Evolutionary conservation across 768 basidiomycete genomes (phyloP).

Genomic region (Royoungia palumana): DNA sequence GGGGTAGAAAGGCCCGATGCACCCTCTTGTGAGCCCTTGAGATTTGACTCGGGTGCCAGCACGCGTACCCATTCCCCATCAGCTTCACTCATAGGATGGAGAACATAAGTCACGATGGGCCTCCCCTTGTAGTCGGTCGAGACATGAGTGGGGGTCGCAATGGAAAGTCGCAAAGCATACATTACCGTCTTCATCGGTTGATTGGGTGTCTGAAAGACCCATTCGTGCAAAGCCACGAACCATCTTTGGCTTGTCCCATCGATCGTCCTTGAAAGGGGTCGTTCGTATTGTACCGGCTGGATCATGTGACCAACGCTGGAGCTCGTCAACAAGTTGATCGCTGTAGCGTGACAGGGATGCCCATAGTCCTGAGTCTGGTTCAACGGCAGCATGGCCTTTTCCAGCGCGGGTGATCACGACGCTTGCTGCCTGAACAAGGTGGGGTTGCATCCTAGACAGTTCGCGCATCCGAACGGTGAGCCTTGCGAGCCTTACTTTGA

Average conservation of each 20-base stretch:
- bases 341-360: constrained; percentile 79
- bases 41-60: background rate
- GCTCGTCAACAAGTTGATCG: constrained; percentile 58
- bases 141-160: background rate
- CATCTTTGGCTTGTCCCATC: constrained; percentile 79
- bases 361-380: constrained; percentile 49
- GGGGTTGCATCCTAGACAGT: constrained; percentile 46
- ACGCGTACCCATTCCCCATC: constrained; percentile 42
- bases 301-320: constrained; percentile 57
- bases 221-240: constrained; percentile 69
- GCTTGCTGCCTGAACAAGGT: constrained; percentile 57
- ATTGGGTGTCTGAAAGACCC: constrained; percentile 32
- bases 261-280: constrained; percentile 48
- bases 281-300: constrained; percentile 28
- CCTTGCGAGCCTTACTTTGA: constrained; percentile 54
- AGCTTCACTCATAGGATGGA: constrained; percentile 34
- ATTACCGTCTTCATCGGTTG: background rate
- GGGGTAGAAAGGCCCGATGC: constrained; percentile 1
- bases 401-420: constrained; percentile 46
- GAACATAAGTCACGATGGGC: constrained; percentile 41
- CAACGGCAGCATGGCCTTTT: constrained; percentile 30
- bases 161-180: constrained; percentile 8
- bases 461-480: constrained; percentile 62
- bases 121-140: constrained; percentile 27
- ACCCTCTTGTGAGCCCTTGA: background rate